Conservation (phyloP, 140 eudicot species). For the Ambrosia hybrid region DNA sequence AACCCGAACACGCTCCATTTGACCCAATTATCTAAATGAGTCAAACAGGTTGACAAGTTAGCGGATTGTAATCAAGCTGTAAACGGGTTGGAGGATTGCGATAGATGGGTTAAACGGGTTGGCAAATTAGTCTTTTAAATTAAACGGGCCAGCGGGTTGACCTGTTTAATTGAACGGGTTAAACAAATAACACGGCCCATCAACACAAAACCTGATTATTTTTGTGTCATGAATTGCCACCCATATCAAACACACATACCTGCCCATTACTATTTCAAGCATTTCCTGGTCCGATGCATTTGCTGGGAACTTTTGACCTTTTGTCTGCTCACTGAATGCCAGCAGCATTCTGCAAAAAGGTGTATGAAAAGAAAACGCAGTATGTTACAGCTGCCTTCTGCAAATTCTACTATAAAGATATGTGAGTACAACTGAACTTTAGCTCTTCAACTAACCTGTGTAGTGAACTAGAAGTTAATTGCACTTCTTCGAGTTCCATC, state of each 20-base stretch:
- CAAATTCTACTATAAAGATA: too few relatives aligned
- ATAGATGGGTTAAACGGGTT: neutral
- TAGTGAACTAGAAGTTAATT: conserved; percentile 76
- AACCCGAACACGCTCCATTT: neutral
- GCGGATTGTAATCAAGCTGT: neutral
- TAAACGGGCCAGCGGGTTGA: neutral
- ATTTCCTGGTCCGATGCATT: conserved; percentile 86
- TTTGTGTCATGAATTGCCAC: too few relatives aligned
- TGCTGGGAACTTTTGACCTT: conserved; percentile 76
- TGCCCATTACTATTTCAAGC: conserved; percentile 90
- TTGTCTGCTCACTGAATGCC: conserved; percentile 88
- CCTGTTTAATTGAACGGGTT: neutral
- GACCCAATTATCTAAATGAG: neutral
- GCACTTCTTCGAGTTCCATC: conserved; percentile 92
- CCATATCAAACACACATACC: conserved; percentile 39
- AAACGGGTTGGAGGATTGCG: neutral
- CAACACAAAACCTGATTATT: too few relatives aligned
- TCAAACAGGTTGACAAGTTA: neutral
- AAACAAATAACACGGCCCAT: too few relatives aligned
- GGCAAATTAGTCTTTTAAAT: neutral
- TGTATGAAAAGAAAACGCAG: neutral
- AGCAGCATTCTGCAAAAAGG: conserved; percentile 75
- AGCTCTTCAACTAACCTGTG: conserved; percentile 57
- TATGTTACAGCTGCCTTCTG: neutral
- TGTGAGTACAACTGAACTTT: neutral